Conservation (phyloP, 768 basidiomycete species). For the Pilatotrama ljubarskyi region DNA sequence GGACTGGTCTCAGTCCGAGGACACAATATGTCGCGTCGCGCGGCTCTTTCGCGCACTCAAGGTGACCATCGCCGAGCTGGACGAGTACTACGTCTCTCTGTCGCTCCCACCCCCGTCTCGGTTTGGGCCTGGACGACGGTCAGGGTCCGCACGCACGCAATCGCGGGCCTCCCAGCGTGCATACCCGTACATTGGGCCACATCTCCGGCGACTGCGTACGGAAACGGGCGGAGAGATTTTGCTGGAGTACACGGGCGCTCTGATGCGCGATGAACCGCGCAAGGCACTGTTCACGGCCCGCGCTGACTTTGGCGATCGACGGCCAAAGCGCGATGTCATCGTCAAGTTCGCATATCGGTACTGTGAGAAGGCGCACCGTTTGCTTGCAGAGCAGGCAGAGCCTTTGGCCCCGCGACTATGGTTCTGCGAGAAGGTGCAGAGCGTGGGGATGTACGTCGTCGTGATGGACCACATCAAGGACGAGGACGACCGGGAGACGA, state of each 20-base stretch:
- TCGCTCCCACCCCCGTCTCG: neutral
- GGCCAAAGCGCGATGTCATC: neutral
- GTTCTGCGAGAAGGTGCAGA: neutral
- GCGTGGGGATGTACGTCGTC: slow-evolving; percentile 15
- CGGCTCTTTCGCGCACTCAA: slow-evolving; percentile 10
- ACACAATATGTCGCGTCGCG: slow-evolving; percentile 2
- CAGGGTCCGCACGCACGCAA: neutral
- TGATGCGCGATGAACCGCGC: neutral
- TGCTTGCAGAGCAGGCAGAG: neutral
- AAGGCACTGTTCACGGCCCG: slow-evolving; percentile 2
- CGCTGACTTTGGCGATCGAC: neutral
- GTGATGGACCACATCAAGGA: slow-evolving; percentile 19
- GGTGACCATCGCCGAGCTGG: slow-evolving; percentile 2
- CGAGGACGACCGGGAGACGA: neutral
- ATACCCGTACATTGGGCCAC: neutral
- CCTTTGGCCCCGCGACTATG: slow-evolving; percentile 13
- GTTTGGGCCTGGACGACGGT: neutral
- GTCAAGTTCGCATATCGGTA: slow-evolving; percentile 15
- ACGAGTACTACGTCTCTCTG: neutral
- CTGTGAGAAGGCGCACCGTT: neutral
- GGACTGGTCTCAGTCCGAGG: neutral
- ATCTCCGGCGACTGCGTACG: neutral
- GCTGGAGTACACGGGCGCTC: slow-evolving; percentile 8
- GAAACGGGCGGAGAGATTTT: neutral
- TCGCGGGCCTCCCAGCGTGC: neutral